Evolutionary conservation across 2,329 filamentous ascomycete species (phyloP), one percentile per base, ranked within the genome.

Genomic region (Xylariaceae sp.): DNA sequence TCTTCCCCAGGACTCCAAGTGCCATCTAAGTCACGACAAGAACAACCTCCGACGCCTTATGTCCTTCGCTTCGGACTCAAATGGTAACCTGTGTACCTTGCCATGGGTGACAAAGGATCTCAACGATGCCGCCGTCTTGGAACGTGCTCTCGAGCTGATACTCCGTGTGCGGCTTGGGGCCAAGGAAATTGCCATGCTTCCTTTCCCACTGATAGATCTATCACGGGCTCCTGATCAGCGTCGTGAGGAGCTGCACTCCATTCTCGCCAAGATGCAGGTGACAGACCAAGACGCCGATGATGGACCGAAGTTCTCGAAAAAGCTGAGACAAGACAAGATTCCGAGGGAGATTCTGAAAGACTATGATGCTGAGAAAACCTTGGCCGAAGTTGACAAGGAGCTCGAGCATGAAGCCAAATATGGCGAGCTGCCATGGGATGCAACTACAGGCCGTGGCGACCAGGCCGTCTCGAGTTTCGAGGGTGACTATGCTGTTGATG

Each of bases 71-170:
- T 42, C 42, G 7, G 3, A 36, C 5, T 16, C 42, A n/a, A 51
- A 52, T 1, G 40, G 45, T 0, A 36, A 16, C 6, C 17, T 51
- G 1, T 45, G 33, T 6, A 48, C 33, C 1, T 22, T 19, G 0
- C 28, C 42, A 2, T 65, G 61, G 63, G 44, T 18, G 0, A 49
- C 50, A 2, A 12, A 47, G 7, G 60, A 64, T 40, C 57, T 66
- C 7, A 36, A 60, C 1, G 6, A 58, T 7, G 39, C 57, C 11
- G 56, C 63, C 10, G 57, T 66, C 1, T 53, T 67, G 0, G 64
- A 66, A 44, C 53, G 63, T 12, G 64, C 63, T 0, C 55, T 67
- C 19, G 65, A 67, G 38, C 53, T 66, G 12, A 59, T 59, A 51
- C 52, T 67, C 1, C 61, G 63, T 4, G 56, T 65, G 4, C 52